Conservation (phyloP, 192 early-diverging fungal species). For the Powellomyces hirtus region DNA sequence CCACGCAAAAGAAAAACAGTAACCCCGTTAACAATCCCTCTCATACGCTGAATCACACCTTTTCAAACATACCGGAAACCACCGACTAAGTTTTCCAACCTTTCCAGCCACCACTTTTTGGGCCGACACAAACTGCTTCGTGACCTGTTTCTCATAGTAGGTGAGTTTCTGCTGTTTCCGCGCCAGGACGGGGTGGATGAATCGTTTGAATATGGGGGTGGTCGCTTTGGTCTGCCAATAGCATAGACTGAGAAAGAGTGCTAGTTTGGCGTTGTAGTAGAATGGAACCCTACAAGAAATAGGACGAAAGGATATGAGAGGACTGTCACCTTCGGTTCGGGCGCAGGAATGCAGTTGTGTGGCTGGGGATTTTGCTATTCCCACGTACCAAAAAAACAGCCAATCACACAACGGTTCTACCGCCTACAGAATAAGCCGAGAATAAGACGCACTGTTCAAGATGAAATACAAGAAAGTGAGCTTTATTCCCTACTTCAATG, state of each 20-base stretch:
- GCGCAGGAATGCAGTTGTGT: not conserved
- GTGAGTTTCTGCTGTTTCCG: conserved; percentile 4
- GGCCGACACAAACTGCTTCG: too few species aligned
- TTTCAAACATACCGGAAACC: too few species aligned
- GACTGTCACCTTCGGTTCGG: not conserved
- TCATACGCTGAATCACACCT: too few species aligned
- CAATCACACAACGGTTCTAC: conserved; percentile 18
- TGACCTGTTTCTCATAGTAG: too few species aligned
- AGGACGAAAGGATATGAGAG: not conserved
- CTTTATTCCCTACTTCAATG: not conserved
- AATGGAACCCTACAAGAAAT: conserved; percentile 18
- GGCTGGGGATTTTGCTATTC: not conserved
- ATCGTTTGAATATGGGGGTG: conserved; percentile 22
- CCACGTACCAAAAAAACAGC: conserved; percentile 21
- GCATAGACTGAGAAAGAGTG: conserved; percentile 10
- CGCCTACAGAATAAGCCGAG: not conserved
- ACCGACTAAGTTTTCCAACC: too few species aligned
- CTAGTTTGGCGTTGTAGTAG: conserved; percentile 21
- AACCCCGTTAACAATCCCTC: too few species aligned
- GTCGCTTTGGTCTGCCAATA: conserved; percentile 19
- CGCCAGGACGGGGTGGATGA: conserved; percentile 22
- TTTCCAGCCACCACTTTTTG: too few species aligned
- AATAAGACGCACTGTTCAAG: not conserved
- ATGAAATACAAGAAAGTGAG: not conserved
- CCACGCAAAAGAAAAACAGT: too few species aligned